Percentiles rank a stretch among this genome's conserved stretches.
These are phyloP conservation scores for Pythium oligandrum DNA, from an alignment of 352 stramenopile genomes.

Conservation along the genomic window DNA sequence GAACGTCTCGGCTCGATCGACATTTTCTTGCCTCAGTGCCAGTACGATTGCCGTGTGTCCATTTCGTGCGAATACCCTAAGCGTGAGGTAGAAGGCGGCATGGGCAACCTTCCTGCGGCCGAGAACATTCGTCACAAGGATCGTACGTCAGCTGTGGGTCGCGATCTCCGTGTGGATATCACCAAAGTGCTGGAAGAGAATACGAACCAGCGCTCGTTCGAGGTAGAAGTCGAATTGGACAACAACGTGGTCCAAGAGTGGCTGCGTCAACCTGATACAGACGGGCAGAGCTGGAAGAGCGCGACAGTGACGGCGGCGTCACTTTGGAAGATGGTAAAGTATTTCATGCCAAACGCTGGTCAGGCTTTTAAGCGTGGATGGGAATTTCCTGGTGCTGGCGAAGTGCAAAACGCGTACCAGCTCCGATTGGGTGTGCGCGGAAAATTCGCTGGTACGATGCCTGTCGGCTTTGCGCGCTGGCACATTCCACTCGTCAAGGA, in stretches of 20 bases:
- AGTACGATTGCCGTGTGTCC: constrained; percentile 81
- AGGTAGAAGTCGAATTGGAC: constrained; percentile 79
- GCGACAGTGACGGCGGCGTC: constrained; percentile 59
- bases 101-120: constrained; percentile 60
- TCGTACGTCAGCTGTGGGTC: constrained; percentile 68
- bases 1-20: constrained; percentile 77
- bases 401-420: constrained; percentile 81
- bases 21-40: constrained; percentile 83
- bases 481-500: constrained; percentile 84
- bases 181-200: constrained; percentile 80
- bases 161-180: constrained; percentile 76
- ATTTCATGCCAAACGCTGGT: constrained; percentile 76
- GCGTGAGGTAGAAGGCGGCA: constrained; percentile 46
- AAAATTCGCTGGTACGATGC: constrained; percentile 90
- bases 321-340: constrained; percentile 81
- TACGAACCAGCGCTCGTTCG: constrained; percentile 60
- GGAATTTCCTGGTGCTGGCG: constrained; percentile 64
- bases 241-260: constrained; percentile 64
- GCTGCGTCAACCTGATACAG: constrained; percentile 70
- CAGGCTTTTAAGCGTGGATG: constrained; percentile 77
- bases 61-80: constrained; percentile 78
- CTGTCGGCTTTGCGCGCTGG: constrained; percentile 88
- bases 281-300: constrained; percentile 65
- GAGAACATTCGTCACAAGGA: constrained; percentile 75
- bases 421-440: constrained; percentile 55